phyloP scores from a whole-genome alignment of 202 grass and related monocot species.

The Elaeis oleifera region DNA sequence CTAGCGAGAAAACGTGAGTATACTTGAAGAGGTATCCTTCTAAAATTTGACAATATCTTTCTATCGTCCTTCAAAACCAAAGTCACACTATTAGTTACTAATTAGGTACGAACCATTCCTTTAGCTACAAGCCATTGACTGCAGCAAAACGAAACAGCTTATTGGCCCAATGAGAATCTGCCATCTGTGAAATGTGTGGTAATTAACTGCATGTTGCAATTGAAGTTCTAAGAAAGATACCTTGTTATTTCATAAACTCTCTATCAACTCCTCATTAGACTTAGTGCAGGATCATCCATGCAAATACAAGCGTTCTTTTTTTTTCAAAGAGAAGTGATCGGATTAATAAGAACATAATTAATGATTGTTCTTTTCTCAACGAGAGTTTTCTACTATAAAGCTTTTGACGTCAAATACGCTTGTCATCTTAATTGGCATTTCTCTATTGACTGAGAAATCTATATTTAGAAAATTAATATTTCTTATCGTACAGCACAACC shows the following conservation, averaged over 20 bases:
- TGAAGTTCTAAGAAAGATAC: no score
- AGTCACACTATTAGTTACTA: not conserved
- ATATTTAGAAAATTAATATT: not conserved
- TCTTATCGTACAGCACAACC: not conserved
- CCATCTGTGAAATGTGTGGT: no score
- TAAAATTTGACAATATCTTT: not conserved
- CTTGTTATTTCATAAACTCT: no score
- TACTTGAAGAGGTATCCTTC: not conserved
- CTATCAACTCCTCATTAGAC: no score
- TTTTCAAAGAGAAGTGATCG: not conserved
- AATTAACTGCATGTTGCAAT: no score
- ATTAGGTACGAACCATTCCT: not conserved
- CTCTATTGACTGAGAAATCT: not conserved
- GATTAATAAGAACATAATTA: not conserved
- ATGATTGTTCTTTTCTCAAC: not conserved
- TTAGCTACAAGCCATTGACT: not conserved
- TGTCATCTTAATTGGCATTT: not conserved
- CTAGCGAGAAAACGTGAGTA: not conserved
- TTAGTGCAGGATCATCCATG: not conserved
- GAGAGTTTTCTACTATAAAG: not conserved
- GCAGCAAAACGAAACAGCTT: not conserved
- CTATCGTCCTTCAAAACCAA: not conserved
- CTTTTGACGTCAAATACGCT: not conserved
- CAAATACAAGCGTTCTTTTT: not conserved
- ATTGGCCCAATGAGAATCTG: not conserved